phyloP scores from a whole-genome alignment of 2,329 filamentous ascomycete genomes.

The Tolypocladium sp. region DNA sequence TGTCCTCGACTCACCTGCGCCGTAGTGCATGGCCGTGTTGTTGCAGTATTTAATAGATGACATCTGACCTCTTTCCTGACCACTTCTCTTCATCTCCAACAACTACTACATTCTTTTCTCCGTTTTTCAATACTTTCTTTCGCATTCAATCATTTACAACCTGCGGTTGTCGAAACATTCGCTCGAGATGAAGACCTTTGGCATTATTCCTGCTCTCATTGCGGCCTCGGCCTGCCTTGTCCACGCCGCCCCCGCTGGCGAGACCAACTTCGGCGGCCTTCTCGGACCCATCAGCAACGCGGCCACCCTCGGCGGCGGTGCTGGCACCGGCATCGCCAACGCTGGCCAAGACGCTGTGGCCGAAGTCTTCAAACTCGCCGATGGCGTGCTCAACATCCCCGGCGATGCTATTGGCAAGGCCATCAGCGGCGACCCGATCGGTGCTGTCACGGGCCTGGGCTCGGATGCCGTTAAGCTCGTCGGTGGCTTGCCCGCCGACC shows the following conservation, averaged over 20 bases:
- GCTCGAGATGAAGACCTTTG: not conserved
- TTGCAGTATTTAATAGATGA: not conserved
- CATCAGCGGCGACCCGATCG: not conserved
- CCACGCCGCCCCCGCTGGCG: not conserved
- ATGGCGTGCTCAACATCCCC: constrained; percentile 8
- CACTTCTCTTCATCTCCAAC: not conserved
- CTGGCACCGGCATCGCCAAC: constrained; percentile 5
- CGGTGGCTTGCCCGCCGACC: not conserved
- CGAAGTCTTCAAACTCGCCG: constrained; percentile 7
- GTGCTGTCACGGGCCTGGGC: not conserved
- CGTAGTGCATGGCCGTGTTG: not conserved
- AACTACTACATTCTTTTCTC: not conserved
- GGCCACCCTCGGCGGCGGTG: not conserved
- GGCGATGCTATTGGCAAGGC: constrained; percentile 2
- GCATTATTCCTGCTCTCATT: not conserved
- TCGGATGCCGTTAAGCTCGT: not conserved
- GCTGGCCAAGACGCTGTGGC: constrained; percentile 3
- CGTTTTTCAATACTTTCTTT: not conserved
- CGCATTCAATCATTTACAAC: not conserved
- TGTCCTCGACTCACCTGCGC: no score
- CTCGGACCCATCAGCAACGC: not conserved
- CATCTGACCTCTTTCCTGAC: not conserved
- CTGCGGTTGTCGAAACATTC: not conserved
- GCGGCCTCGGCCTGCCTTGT: not conserved
- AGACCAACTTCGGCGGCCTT: not conserved